Base-by-base conservation (phyloP, 2,329 filamentous ascomycete genomes). In the Didymella pinodella region DNA sequence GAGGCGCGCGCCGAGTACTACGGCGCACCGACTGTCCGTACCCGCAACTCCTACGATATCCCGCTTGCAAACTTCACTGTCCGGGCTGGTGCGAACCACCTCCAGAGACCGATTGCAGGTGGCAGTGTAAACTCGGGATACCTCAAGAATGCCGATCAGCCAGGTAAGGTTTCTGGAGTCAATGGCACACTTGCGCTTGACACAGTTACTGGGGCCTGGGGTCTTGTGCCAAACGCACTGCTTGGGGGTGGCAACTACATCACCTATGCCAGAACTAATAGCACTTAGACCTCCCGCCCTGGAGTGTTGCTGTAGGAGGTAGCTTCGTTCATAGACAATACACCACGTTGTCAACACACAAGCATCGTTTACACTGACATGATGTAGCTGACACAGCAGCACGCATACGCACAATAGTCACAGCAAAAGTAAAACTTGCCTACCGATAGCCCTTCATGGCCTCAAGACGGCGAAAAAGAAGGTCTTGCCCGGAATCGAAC, bases 21-120 rank as follows among this genome's bases (percentile, higher is more conserved):
- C 63, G 88, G 85, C 55, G 71, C 82, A 65, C 86, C 87, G 0
- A 85, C 83, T 2, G 79, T 88, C 8, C 76, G 82, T 32, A 82
- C 77, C 4, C 80, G 85, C 38, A 89, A 88, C 65, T 76, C 82
- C 0, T 83, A 84, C 66, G 88, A 91, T 67, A 81, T 90, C 44
- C 81, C 83, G 3, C 75, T 91, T 11, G 88, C 87, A 2, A 89
- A 88, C 73, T 90, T 90, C 70, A 88, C 87, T 0, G 86, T 90
- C 20, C 68, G 82, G 54, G 80, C 75, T n/a, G 86, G 85, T 1
- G 86, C 81, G 53, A 90, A 89, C 65, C 80, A 78, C 57, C 69
- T 89, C 40, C 67, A 78, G 56, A 67, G 83, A 10, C 78, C 80
- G 4, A 76, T 81, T 40, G 79, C 75, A 2, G 76, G 77, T 4